Evolutionary conservation across 371 early-diverging fungal genomes (phyloP), one percentile per base, ranked within the genome.

Genomic region (Mucor piriformis): DNA sequence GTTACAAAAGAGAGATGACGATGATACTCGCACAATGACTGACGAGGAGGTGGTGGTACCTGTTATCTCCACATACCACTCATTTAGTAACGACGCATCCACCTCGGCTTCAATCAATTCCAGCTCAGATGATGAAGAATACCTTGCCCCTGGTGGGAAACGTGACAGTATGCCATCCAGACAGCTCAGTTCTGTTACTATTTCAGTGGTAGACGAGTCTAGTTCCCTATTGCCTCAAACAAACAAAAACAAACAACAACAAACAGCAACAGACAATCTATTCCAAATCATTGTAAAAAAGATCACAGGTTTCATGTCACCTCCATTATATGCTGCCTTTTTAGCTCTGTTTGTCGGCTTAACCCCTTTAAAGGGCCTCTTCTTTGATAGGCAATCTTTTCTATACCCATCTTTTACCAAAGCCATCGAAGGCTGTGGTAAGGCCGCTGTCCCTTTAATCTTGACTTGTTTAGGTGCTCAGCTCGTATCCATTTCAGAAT

Each of bases 381-480:
- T 89, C 59, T 83, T 79, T 57, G 78, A 76, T 43, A 63, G 80
- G 49, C 72, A 79, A 25, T 74, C 81, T 0, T 73, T 82, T 56
- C 54, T 87, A 10, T 81, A 84, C 52, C 74, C 84, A 5, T 74
- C 85, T 7, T 70, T 88, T 60, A 77, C 87, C 24, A 74, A 76
- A 12, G 86, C 86, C 1, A 79, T 90, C 21, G 83, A 87, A 48
- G 68, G 75, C 42, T 88, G 89, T 59, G 88, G 89, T 40, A 77
- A 74, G 6, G 83, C 88, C 8, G 82, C 88, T n/a, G 86, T 90
- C 13, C 91, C 91, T 2, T 64, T 88, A 52, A 83, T 88, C 35
- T 60, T 90, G 59, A 76, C 86, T 15, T 87, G 89, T 57, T 74
- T 90, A 3, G 91, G 91, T 18, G 85, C 88, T 13, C 89, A 90